Conservation (phyloP, 805 yeast genomes). For the Candida ascalaphidarum region DNA sequence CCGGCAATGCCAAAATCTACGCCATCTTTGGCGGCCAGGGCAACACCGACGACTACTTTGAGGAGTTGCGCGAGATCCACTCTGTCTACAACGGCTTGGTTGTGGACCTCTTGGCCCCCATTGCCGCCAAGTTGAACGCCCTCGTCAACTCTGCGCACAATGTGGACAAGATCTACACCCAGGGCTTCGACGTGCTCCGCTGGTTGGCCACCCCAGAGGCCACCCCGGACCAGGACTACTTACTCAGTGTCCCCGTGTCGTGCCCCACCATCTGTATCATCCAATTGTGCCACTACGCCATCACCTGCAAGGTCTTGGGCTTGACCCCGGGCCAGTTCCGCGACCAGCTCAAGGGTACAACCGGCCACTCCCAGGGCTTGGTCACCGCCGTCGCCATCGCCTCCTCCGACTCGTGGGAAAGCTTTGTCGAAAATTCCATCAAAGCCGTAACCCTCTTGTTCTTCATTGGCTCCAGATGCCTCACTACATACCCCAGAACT, state of each 20-base stretch:
- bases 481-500: constrained; percentile 85
- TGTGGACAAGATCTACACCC: constrained; percentile 83
- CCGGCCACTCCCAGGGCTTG: constrained; percentile 89
- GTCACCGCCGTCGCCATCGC: constrained; percentile 91
- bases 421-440: constrained; percentile 61
- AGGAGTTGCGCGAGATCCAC: constrained; percentile 85
- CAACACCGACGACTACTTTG: constrained; percentile 94
- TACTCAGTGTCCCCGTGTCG: constrained; percentile 85
- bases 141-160: constrained; percentile 67
- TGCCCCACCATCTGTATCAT: constrained; percentile 97
- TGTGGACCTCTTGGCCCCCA: constrained; percentile 58
- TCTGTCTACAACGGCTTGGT: constrained; percentile 69
- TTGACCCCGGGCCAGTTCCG: constrained; percentile 85
- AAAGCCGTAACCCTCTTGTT: constrained; percentile 81
- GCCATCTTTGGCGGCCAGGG: constrained; percentile 99
- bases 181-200: constrained; percentile 79
- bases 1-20: constrained; percentile 51
- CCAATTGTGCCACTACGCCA: constrained; percentile 88
- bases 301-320: constrained; percentile 79
- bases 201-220: constrained; percentile 84
- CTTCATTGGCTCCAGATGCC: constrained; percentile 89
- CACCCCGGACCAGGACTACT: constrained; percentile 84
- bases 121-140: constrained; percentile 59
- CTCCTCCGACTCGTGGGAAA: constrained; percentile 73
- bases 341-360: constrained; percentile 59